Conservation (phyloP, 129 eudicot species). For the Helianthus annuus region DNA sequence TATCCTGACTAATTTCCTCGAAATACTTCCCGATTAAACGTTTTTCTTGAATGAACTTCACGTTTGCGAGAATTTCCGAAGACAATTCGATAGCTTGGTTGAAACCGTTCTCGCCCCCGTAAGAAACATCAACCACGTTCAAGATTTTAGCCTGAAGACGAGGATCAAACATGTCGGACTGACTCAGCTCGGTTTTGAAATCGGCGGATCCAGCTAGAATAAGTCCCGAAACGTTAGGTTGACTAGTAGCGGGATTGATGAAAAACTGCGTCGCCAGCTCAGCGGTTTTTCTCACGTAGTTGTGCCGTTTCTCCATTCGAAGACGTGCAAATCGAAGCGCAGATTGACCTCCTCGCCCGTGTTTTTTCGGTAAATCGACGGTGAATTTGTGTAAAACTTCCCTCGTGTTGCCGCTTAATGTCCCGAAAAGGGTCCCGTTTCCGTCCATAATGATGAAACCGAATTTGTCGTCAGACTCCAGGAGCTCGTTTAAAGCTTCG, state of each 20-base stretch:
- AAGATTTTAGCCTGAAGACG: conserved; percentile 41
- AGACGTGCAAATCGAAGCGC: conserved; percentile 46
- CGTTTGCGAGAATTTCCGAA: conserved; percentile 42
- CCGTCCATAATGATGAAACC: conserved; percentile 48
- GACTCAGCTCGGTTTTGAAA: conserved; percentile 43
- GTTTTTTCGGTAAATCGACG: conserved; percentile 44
- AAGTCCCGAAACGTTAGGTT: conserved; percentile 45
- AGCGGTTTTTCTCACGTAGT: conserved; percentile 39
- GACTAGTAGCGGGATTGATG: conserved; percentile 43
- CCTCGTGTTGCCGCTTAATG: conserved; percentile 41
- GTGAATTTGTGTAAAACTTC: conserved; percentile 44
- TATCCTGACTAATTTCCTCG: conserved; percentile 43
- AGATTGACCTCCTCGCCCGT: conserved; percentile 45
- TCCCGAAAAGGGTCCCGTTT: conserved; percentile 47
- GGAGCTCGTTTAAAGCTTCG: conserved; percentile 35
- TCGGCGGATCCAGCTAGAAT: conserved; percentile 48
- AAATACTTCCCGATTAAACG: conserved; percentile 44
- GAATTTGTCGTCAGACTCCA: conserved; percentile 41
- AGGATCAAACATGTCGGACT: conserved; percentile 43
- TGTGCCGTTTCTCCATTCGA: conserved; percentile 49
- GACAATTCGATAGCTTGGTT: conserved; percentile 45
- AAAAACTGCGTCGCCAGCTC: conserved; percentile 43
- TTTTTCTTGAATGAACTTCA: conserved; percentile 43
- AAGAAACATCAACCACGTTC: conserved; percentile 43
- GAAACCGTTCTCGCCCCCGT: conserved; percentile 43